phyloP scores from a whole-genome alignment of 2,329 filamentous ascomycete species.

The Phyllosticta ampelicida region DNA sequence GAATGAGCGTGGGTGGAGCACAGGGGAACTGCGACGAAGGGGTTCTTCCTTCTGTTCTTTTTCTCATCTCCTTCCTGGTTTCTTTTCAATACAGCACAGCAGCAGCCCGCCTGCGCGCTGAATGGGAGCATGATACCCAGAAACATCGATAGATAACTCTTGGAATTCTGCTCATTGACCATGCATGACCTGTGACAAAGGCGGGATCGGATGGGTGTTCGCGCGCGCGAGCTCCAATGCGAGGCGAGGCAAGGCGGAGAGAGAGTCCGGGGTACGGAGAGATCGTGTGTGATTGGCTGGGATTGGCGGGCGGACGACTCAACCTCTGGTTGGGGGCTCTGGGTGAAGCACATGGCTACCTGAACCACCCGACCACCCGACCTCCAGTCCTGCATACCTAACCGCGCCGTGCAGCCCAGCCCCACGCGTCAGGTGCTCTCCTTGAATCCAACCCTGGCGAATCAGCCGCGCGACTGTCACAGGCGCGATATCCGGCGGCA shows the following conservation, averaged over 20 bases:
- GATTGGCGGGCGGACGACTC: background rate
- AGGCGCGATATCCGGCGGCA: background rate
- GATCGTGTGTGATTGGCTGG: background rate
- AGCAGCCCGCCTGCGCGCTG: background rate
- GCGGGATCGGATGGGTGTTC: background rate
- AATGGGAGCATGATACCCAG: slow-evolving; percentile 8
- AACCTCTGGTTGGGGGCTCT: slow-evolving; percentile 4
- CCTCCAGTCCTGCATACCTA: slow-evolving; percentile 7
- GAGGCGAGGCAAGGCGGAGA: background rate
- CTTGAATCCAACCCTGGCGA: background rate
- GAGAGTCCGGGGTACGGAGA: background rate
- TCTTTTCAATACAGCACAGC: background rate
- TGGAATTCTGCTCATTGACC: background rate
- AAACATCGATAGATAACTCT: slow-evolving; percentile 7
- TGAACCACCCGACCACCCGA: background rate
- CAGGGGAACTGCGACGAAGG: background rate
- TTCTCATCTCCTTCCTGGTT: background rate
- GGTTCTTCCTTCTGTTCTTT: background rate
- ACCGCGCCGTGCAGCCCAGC: slow-evolving; percentile 4
- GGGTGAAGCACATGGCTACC: background rate
- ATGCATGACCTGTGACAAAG: background rate
- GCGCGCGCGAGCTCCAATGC: background rate
- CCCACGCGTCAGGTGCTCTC: slow-evolving; percentile 10
- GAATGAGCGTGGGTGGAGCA: background rate
- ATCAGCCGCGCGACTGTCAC: slow-evolving; percentile 3